These are phyloP conservation scores for Trichophyton benhamiae DNA, from an alignment of 2,329 filamentous ascomycete genomes.

Conservation along the genomic window DNA sequence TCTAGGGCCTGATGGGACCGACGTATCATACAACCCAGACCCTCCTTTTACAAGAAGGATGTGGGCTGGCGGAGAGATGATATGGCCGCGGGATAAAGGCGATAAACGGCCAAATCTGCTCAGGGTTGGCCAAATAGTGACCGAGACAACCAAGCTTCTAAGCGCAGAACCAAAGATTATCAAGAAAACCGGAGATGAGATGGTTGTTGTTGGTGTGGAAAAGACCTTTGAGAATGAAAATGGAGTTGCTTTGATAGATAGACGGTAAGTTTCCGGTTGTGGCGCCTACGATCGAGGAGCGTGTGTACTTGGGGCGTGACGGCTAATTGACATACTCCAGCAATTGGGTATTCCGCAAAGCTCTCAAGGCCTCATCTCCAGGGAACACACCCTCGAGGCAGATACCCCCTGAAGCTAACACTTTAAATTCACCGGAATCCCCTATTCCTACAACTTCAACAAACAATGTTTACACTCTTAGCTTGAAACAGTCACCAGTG, in stretches of 20 bases:
- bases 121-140: slow-evolving; percentile 43
- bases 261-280: slow-evolving; percentile 29
- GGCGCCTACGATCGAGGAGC: not conserved
- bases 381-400: slow-evolving; percentile 1
- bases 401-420: slow-evolving; percentile 5
- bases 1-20: slow-evolving; percentile 49
- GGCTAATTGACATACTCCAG: slow-evolving; percentile 13
- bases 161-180: slow-evolving; percentile 45
- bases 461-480: slow-evolving; percentile 21
- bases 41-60: slow-evolving; percentile 51
- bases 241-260: slow-evolving; percentile 44
- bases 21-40: slow-evolving; percentile 48
- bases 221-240: slow-evolving; percentile 45
- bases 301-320: not conserved
- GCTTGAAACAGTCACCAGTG: slow-evolving; percentile 27
- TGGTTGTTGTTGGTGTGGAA: slow-evolving; percentile 53
- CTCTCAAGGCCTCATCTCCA: slow-evolving; percentile 19
- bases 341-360: slow-evolving; percentile 37
- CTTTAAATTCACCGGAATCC: slow-evolving; percentile 6
- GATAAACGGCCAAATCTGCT: slow-evolving; percentile 31
- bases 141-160: slow-evolving; percentile 45
- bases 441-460: slow-evolving; percentile 14
- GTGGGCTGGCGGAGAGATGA: slow-evolving; percentile 54
- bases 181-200: slow-evolving; percentile 43
- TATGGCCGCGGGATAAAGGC: slow-evolving; percentile 32